Percentiles rank a stretch among this genome's conserved stretches.
These are phyloP conservation scores for Cymbidium sinense DNA, from an alignment of 106 monocot species.

Conservation along the genomic window DNA sequence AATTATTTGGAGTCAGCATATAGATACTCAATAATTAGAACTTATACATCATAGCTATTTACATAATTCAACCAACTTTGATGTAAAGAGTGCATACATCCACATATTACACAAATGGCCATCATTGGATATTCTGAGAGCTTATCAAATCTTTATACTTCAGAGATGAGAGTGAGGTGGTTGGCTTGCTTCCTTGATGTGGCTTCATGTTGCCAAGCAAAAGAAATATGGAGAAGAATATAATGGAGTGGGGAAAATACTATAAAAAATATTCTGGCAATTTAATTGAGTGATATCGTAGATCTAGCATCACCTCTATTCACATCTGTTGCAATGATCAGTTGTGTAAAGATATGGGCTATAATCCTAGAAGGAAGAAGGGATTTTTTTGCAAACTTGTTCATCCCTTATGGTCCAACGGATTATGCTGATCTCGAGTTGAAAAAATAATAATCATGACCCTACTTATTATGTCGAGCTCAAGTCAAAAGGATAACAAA, in stretches of 20 bases:
- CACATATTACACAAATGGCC: slow-evolving; percentile 61
- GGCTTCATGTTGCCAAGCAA: slow-evolving; percentile 46
- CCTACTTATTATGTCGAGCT: too few relatives aligned
- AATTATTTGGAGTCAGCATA: too few relatives aligned
- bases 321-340: slow-evolving; percentile 66
- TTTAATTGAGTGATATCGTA: slow-evolving; percentile 2
- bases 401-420: slow-evolving; percentile 46
- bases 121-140: slow-evolving; percentile 63
- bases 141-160: slow-evolving; percentile 38
- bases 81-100: slow-evolving; percentile 60
- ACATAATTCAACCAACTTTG: neutral
- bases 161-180: slow-evolving; percentile 63
- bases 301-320: slow-evolving; percentile 26
- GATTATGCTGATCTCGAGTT: slow-evolving; percentile 72
- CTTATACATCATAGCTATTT: neutral
- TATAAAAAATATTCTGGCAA: slow-evolving; percentile 25
- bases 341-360: slow-evolving; percentile 62
- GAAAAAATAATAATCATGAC: too few relatives aligned
- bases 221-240: slow-evolving; percentile 42
- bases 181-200: slow-evolving; percentile 42
- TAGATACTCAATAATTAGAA: too few relatives aligned
- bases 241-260: slow-evolving; percentile 41
- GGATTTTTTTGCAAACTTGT: slow-evolving; percentile 51
- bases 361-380: slow-evolving; percentile 47
- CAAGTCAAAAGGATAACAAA: too few relatives aligned